Evolutionary conservation across 805 yeast genomes (phyloP), one percentile per base, ranked within the genome.

Genomic region (Wickerhamiella hasegawae): DNA sequence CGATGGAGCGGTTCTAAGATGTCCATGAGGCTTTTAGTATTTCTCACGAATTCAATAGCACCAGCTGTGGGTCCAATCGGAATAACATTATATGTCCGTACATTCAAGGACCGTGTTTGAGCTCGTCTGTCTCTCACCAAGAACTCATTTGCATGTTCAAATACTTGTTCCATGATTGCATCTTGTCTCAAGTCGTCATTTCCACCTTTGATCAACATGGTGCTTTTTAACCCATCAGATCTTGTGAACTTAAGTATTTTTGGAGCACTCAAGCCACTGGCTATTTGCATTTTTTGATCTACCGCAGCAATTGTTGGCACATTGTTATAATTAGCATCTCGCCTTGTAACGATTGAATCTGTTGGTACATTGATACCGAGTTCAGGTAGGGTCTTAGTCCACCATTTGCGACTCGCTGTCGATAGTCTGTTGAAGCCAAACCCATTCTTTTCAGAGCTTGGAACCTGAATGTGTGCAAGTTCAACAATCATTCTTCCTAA

Each of bases 161-260:
- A 90, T 1, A 87, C 97, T 52, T 90, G 97, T 53, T 87, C 92
- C 98, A 90, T 92, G 38, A 90, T 82, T 0, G 94, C 80, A 57
- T 90, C 99, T 56, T 92, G 98, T 34, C 97, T 62, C 35, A 90
- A 59, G 56, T 90, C 98, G 57, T 90, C 98, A 8, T 81, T 68
- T 4, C 93, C 84, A 18, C 82, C 82, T 51, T 90, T 90, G 44
- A 85, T 58, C 15, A 90, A 59, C 50, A 77, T 66, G 37, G 63
- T 70, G 40, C 70, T 76, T 0, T 38, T 47, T 0, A 54, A 42
- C 0, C 97, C 97, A 47, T 73, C 67, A 0, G 74, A 63, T 12
- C 75, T 54, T 0, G 32, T 34, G 35, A 80, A 58, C 1, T 58
- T 66, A 34, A 76, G 62, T 34, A 92, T 77, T 50, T 87, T 87